Base-by-base conservation (phyloP, 306 rosid species). In the Prunus armeniaca region DNA sequence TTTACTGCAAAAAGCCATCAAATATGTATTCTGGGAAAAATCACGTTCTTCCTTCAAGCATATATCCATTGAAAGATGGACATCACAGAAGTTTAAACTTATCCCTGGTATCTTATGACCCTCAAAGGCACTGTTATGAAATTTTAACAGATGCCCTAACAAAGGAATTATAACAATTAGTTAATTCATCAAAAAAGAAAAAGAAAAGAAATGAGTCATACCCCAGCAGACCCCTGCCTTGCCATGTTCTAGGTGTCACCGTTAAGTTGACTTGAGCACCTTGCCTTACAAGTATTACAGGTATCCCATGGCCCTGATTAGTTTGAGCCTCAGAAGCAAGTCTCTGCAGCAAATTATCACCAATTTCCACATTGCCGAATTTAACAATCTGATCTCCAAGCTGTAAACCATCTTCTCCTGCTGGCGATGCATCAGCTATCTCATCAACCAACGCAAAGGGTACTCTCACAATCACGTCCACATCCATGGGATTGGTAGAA, bases 171-270 rank as follows among this genome's bases (percentile, higher is more conserved):
- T 14, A 32, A 18, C 67, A 63, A 63, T 4, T 17, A n/a, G 28
- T 13, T 19, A 66, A 20, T 45, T 60, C 8, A 51, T n/a, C 50
- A 51, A 50, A 69, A 67, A 62, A 76, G 38, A 18, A 47, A 79
- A 22, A 13, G 11, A 27, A 61, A 61, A 74, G 73, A 81, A 69
- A 79, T 2, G 18, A 75, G 28, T 74, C 93, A 73, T 95, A 90
- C 98, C 98, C 98, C n/a, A 95, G 81, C 20, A 95, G 85, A 72
- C 97, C 97, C 49, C 97, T 84, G 87, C 97, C 97, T 84, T 87
- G 91, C 98, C 97, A 95, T 54, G 92, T 82, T 88, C 98, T 88
- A 12, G 98, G 98, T 19, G 92, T 92, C 84, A 92, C 60, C 17
- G 85, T 83, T 62, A 89, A 60, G 88, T 89, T 95, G 72, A 92